phyloP scores from a whole-genome alignment of 164 flowering plant genomes.

The Chimonanthus praecox region DNA sequence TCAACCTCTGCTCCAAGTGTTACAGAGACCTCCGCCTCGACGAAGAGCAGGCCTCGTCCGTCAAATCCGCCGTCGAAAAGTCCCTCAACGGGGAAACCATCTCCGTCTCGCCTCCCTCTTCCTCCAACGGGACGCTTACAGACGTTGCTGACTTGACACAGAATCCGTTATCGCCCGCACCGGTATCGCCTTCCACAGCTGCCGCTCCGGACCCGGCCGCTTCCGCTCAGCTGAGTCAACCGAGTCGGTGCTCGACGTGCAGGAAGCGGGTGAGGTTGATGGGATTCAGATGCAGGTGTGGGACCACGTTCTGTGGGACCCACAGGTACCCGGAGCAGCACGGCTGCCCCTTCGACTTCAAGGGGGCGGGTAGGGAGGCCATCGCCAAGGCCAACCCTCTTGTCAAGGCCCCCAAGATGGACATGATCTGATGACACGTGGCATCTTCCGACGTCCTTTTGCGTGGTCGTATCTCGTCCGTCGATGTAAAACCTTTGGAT shows the following conservation, averaged over 20 bases:
- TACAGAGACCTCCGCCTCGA: slow-evolving; percentile 48
- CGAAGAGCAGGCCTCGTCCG: slow-evolving; percentile 46
- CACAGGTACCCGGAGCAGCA: slow-evolving; percentile 84
- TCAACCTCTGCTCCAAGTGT: slow-evolving; percentile 67
- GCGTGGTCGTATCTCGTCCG: background rate
- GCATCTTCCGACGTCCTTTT: background rate
- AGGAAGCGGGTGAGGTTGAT: slow-evolving; percentile 60
- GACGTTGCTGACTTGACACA: slow-evolving; percentile 1
- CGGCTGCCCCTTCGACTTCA: slow-evolving; percentile 61
- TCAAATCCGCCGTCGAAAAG: slow-evolving; percentile 37
- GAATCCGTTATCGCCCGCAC: background rate
- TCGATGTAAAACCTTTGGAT: background rate
- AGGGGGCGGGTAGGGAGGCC: slow-evolving; percentile 49
- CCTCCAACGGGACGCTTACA: slow-evolving; percentile 12
- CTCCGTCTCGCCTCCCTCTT: slow-evolving; percentile 17
- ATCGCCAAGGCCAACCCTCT: slow-evolving; percentile 63
- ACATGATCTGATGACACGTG: slow-evolving; percentile 33
- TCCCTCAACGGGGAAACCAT: slow-evolving; percentile 24
- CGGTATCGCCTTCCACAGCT: background rate
- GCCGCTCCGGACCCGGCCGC: background rate
- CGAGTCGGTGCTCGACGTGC: slow-evolving; percentile 48
- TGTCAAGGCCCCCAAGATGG: slow-evolving; percentile 51
- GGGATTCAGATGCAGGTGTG: slow-evolving; percentile 67
- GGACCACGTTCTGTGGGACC: slow-evolving; percentile 48
- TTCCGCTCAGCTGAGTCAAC: slow-evolving; percentile 9